Base-by-base conservation (phyloP, 2,329 filamentous ascomycete genomes). In the Bimuria novae-zelandiae region DNA sequence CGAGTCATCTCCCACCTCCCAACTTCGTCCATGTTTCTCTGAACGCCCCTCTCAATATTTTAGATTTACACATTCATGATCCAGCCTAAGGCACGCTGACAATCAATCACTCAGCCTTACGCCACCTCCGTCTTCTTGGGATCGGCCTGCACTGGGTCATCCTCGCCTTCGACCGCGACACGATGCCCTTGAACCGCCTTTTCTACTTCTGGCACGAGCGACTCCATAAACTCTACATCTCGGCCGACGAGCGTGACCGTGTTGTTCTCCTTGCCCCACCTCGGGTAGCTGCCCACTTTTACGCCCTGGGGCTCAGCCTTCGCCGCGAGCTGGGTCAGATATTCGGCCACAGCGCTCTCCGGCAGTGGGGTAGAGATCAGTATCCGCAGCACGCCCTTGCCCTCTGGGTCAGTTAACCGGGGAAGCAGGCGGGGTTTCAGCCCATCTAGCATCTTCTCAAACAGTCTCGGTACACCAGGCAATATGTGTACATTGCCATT, bases 401-500 rank as follows among this genome's bases (percentile, higher is more conserved):
- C 90, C 56, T 92, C 87, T 0, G 89, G 89, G 69, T 96, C 89
- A 7, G 79, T 81, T 61, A 97, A 75, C 25, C 90, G 82, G n/a
- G 88, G 85, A 16, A 88, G 67, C 27, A 97, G 71, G 42, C 78
- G 69, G 0, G 90, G 86, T 73, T 89, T 92, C 57, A 97, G 76
- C 2, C 89, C 87, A 19, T 91, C 84, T 12, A 97, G 78, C 57
- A 97, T 80, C 46, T 80, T 80, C 75, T 93, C 87, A 68, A 96
- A 99, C 1, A 97, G 78, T 47, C 85, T 81, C 0, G 94, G 94
- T 14, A 97, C 89, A 0, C 94, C 94, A 0, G 94, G 94, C 2
- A 97, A 79, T 55, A 97, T 94, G 73, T 97, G 90, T 4, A 97
- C 78, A 68, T 99, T 99, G 45, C 90, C 90, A 68, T 97, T 97